Evolutionary conservation across 2,329 filamentous ascomycete species (phyloP), one percentile per base, ranked within the genome.

Genomic region (Aureobasidium sp.): DNA sequence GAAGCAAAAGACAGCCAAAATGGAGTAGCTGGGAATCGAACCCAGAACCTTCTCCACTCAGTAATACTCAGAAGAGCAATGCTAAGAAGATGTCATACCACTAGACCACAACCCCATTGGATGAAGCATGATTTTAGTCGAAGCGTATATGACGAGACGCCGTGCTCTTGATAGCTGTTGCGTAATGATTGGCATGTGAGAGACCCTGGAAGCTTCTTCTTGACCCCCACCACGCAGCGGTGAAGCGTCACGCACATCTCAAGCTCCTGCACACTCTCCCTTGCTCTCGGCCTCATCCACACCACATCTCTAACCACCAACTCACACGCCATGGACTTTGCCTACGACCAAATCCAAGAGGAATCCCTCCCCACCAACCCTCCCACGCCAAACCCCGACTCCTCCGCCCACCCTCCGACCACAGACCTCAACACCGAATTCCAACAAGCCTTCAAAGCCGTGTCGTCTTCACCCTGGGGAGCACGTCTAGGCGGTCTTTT

Each of bases 321-420:
- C 25, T 11, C 36, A n/a, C n/a, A n/a, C 36, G 51, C 25, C 18
- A 98, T 99, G 96, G 96, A 99, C 88, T 86, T 97, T 75, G 95
- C 95, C 51, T 99, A 98, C 87, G 96, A 99, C 76, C 94, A 97
- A 79, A 97, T 98, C 74, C 91, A 94, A 77, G 94, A 97, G 82
- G 91, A 96, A 78, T 87, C 89, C 60, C 87, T 93, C n/a, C 71
- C 80, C 82, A 31, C 79, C 82, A 6, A 76, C 31, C 43, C 29
- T 16, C 58, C 15, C 23, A 8, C 20, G 5, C 8, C 31, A 36
- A 40, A 7, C 33, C 7, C 13, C 29, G n/a, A n/a, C 18, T 8
- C 31, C 18, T 36, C 59, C 47, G 11, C n/a, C 31, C 43, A 76
- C 72, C 42, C 82, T 85, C 69, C n/a, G n/a, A n/a, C 81, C 71